Evolutionary conservation across 306 rosid species (phyloP), one percentile per base, ranked within the genome.

Genomic region (Rosa persica): DNA sequence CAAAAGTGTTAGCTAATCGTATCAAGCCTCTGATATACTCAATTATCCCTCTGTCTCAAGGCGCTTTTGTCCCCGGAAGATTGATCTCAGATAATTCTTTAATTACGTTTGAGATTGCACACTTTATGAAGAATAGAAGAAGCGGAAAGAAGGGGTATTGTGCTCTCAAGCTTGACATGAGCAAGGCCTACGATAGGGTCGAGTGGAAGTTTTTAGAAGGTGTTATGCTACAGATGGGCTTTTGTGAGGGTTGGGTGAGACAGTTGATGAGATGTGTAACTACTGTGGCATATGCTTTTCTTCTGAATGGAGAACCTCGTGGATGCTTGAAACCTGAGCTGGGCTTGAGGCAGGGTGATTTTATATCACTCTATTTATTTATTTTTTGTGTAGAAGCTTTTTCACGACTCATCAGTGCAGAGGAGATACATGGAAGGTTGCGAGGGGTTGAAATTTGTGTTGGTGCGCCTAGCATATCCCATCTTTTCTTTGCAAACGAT

Each of bases 381-480:
- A 0, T 47, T 0, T 11, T 47, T 3, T 47, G 17, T 47, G 51
- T 4, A 3, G 51, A 47, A 12, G 51, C 2, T 2, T 47, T 43
- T 12, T 43, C 47, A 8, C 9, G 12, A 9, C 12, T 43, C 1
- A 8, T 43, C 2, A 43, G 2, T 1, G 47, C 9, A 43, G 47
- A 43, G 12, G 47, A 43, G 30, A 27, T 27, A 0, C 1, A 11
- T 9, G 48, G 48, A 0, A 10, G 15, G 2, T 10, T 46, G 4
- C 2, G 49, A 4, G 49, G 49, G 3, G 49, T 8, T 0, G 16
- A 46, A 0, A 12, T 46, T 4, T 15, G 57, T 4, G 4, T 8
- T 0, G n/a, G n/a, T 1, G n/a, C 57, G 0, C n/a, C 8, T 0
- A 16, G 57, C 4, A 51, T 51, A 0, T 0, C n/a, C 0, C 57